Base-by-base conservation (phyloP, 805 yeast genomes). In the Cyberlindnera subsufficiens region DNA sequence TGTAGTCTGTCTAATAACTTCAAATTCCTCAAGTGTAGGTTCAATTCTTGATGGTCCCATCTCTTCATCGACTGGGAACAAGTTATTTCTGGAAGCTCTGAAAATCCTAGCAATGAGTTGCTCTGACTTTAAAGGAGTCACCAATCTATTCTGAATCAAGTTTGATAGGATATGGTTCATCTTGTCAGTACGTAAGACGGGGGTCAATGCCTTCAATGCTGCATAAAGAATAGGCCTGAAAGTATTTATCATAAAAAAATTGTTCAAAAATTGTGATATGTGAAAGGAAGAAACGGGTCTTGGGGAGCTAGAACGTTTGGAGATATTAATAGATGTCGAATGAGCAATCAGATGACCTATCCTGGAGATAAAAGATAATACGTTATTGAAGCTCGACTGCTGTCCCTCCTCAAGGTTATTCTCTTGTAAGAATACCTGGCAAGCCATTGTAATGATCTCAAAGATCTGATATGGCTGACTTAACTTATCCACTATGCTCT, bases 391-490 rank as follows among this genome's bases (percentile, higher is more conserved):
- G 22, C 13, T 32, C 11, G 35, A 32, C 31, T 38, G 35, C 31
- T 8, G 15, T 31, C 19, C 19, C 13, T 22, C 31, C 19, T 20
- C 8, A 14, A 35, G 29, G 10, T 25, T 32, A 30, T 31, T 29
- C 11, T 30, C n/a, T 31, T 33, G 19, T 37, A 46, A 8, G 6
- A 49, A 3, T 9, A 43, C 10, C n/a, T 44, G 40, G 31, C 60
- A 58, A 3, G 49, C 38, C 25, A 47, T 15, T 2, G 54, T 46
- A 14, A 51, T 46, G 4, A 76, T 56, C 27, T 69, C 75, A 66
- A 78, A 72, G 2, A 77, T 49, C 56, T 72, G 68, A 59, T 73
- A 77, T n/a, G 76, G 76, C 42, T 76, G 77, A 9, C 71, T 61
- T 14, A 76, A 44, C 49, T 72, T 73, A 6, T 68, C 71, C 5